These are phyloP conservation scores for Solanum sejunctum DNA, from an alignment of 257 asterid genomes.

Conservation along the genomic window DNA sequence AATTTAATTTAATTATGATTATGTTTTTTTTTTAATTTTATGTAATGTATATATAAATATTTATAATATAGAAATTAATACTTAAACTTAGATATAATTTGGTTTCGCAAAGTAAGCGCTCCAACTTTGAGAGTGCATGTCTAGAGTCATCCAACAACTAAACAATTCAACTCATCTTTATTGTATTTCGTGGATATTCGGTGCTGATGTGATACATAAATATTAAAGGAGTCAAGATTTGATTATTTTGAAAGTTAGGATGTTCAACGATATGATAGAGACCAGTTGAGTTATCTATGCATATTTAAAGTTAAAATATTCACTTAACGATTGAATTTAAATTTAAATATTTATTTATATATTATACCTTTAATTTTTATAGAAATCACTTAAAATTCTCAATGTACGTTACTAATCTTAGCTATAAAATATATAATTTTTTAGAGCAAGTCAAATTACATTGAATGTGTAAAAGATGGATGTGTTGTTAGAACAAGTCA, in stretches of 20 bases:
- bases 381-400: background rate
- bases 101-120: background rate
- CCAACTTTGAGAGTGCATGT: background rate
- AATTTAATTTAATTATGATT: too few relatives aligned
- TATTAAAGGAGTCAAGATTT: background rate
- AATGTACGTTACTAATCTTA: background rate
- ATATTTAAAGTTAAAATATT: rapidly evolving
- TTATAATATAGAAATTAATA: too few relatives aligned
- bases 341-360: background rate
- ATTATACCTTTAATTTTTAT: background rate
- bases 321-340: background rate
- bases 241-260: background rate
- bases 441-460: background rate
- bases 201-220: background rate
- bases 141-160: background rate
- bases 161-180: background rate
- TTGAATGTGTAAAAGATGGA: background rate
- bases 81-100: background rate
- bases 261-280: background rate
- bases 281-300: background rate
- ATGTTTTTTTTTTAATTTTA: too few relatives aligned
- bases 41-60: too few relatives aligned
- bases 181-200: background rate
- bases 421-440: background rate
- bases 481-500: background rate